Conservation (phyloP, 1,284 basidiomycete genomes). For the Marasmius fiardii region DNA sequence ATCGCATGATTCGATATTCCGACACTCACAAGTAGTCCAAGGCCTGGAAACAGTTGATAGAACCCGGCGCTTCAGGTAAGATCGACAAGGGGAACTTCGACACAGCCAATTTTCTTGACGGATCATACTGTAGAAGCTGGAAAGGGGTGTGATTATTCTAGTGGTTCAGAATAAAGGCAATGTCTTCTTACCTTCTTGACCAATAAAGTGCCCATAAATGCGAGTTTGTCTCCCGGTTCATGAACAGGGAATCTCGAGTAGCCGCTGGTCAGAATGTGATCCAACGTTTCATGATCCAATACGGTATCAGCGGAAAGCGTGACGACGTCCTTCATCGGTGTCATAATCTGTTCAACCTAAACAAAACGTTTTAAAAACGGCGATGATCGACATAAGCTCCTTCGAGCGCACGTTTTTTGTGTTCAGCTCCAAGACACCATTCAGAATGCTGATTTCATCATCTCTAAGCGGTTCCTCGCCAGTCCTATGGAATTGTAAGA, state of each 20-base stretch:
- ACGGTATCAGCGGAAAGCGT: slow-evolving; percentile 76
- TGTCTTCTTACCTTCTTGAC: slow-evolving; percentile 86
- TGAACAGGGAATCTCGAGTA: slow-evolving; percentile 96
- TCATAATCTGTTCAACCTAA: slow-evolving; percentile 80
- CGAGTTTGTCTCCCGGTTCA: slow-evolving; percentile 67
- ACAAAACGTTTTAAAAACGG: too few relatives aligned
- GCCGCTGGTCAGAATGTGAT: slow-evolving; percentile 78
- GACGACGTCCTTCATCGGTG: slow-evolving; percentile 80
- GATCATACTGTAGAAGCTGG: slow-evolving; percentile 89
- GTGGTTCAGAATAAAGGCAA: too few relatives aligned
- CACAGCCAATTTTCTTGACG: slow-evolving; percentile 74
- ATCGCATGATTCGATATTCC: too few relatives aligned
- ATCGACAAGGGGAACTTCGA: slow-evolving; percentile 75
- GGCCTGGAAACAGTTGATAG: slow-evolving; percentile 85
- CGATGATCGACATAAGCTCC: neutral
- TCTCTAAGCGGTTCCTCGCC: slow-evolving; percentile 86
- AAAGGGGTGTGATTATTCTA: neutral
- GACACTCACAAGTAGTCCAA: slow-evolving; percentile 76
- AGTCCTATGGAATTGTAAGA: slow-evolving; percentile 87
- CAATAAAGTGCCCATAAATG: slow-evolving; percentile 87
- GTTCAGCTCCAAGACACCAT: slow-evolving; percentile 84
- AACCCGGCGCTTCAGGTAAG: slow-evolving; percentile 87
- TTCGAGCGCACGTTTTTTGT: slow-evolving; percentile 52
- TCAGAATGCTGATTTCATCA: slow-evolving; percentile 87
- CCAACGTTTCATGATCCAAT: slow-evolving; percentile 77